Percentiles rank a stretch among this genome's conserved stretches.
Evolutionary conservation across 2,329 filamentous ascomycete species (phyloP).

Genomic region (Colletotrichum sp.): DNA sequence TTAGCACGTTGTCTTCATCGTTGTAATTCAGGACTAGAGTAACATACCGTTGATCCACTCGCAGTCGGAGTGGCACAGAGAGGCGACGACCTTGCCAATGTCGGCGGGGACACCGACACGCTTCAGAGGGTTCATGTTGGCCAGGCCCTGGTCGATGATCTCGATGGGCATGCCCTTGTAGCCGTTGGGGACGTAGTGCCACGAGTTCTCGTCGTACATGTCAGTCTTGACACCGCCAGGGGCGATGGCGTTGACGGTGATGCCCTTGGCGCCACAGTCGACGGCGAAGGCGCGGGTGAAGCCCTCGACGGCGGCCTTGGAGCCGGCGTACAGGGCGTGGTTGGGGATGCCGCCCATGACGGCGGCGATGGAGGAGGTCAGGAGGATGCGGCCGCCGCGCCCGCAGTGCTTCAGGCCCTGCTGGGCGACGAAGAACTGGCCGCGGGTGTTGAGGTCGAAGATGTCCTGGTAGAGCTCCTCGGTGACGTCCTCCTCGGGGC

Average conservation of each 20-base stretch:
- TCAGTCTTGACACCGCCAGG: slow-evolving; percentile 78
- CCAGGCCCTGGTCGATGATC: slow-evolving; percentile 60
- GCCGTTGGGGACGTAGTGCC: slow-evolving; percentile 67
- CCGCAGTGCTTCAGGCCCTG: slow-evolving; percentile 75
- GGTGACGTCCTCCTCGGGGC: slow-evolving; percentile 71
- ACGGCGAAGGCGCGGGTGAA: slow-evolving; percentile 75
- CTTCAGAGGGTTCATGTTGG: slow-evolving; percentile 63
- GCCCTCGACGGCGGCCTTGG: slow-evolving; percentile 75
- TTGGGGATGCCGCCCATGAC: slow-evolving; percentile 70
- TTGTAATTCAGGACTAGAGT: background rate
- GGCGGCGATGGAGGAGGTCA: slow-evolving; percentile 74
- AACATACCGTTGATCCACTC: slow-evolving; percentile 69
- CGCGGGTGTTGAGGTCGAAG: slow-evolving; percentile 73
- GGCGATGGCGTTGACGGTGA: slow-evolving; percentile 76
- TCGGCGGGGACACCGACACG: slow-evolving; percentile 63
- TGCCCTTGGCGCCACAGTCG: slow-evolving; percentile 70
- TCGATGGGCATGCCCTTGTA: slow-evolving; percentile 55
- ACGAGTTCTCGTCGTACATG: slow-evolving; percentile 76
- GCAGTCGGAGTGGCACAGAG: slow-evolving; percentile 61
- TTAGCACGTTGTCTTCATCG: slow-evolving; percentile 51
- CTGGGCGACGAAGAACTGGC: slow-evolving; percentile 81
- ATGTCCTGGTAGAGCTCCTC: slow-evolving; percentile 75
- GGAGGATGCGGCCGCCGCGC: slow-evolving; percentile 72
- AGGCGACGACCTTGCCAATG: slow-evolving; percentile 62
- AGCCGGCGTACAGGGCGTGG: slow-evolving; percentile 74